Conservation (phyloP, 1,139 yeast species). For the Candida mesenterica region DNA sequence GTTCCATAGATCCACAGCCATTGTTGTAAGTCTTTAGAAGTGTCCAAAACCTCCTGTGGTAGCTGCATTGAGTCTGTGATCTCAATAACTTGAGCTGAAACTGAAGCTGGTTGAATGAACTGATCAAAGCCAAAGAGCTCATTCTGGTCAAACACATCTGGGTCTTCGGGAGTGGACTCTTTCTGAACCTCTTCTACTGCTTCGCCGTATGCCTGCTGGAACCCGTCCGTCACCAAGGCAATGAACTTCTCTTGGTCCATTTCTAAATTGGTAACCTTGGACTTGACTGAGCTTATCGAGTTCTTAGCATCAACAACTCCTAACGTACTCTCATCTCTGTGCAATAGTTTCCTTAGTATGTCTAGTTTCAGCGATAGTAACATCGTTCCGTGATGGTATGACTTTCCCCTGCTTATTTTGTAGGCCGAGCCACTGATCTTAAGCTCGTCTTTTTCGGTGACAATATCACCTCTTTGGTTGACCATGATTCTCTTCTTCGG, state of each 20-base stretch:
- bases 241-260: constrained; percentile 48
- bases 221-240: constrained; percentile 45
- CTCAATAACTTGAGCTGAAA: constrained; percentile 13
- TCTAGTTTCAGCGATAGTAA: constrained; percentile 64
- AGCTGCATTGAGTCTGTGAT: constrained; percentile 33
- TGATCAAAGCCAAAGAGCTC: constrained; percentile 37
- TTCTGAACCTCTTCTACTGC: constrained; percentile 8
- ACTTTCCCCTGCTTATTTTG: constrained; percentile 76
- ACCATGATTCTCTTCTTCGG: constrained; percentile 30
- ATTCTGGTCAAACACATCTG: constrained; percentile 25
- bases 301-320: constrained; percentile 57
- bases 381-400: constrained; percentile 98
- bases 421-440: constrained; percentile 92
- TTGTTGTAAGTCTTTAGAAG: constrained; percentile 42
- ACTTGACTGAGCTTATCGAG: constrained; percentile 70
- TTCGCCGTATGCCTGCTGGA: constrained; percentile 35
- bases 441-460: constrained; percentile 31
- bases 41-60: constrained; percentile 46
- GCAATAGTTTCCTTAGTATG: constrained; percentile 55
- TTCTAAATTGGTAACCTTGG: constrained; percentile 68
- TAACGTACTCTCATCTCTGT: constrained; percentile 40
- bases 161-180: constrained; percentile 9
- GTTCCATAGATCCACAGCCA: constrained; percentile 77
- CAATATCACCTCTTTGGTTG: constrained; percentile 80
- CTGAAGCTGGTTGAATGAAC: constrained; percentile 21